Base-by-base conservation (phyloP, 352 stramenopile species). In the Pythium scleroteichum region DNA sequence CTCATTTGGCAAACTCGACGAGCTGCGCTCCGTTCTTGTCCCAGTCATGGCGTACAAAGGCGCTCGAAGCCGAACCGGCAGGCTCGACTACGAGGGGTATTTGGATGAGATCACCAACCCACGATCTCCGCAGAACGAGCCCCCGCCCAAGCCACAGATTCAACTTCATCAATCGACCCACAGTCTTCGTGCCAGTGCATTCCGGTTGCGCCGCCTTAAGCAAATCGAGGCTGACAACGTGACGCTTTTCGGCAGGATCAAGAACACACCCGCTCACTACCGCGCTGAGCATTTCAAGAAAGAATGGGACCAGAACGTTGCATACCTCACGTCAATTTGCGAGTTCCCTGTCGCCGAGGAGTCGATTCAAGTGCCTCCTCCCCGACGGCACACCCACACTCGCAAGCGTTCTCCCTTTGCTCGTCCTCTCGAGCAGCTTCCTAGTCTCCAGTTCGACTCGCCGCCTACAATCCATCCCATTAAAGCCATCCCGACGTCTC, bases 301-400 rank as follows among this genome's bases (percentile, higher is more conserved):
- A 45, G 81, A 89, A 22, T 90, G 81, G 79, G 62, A 79, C 19
- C 82, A 88, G 51, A 91, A 88, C 62, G 52, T 86, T 19, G 78
- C 81, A 23, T 93, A 90, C 32, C 60, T 93, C 27, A 72, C 76
- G 19, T 87, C 83, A 9, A 91, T 91, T 46, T 87, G 74, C 47
- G 78, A 82, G 57, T 90, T 86, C 51, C 83, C 76, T 0, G 38
- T 86, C 14, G 47, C 72, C 0, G 52, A 59, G 2, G 68, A 76
- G 12, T 22, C 45, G 2, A 14, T 53, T 3, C 57, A 65, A 58
- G n/a, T 22, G 64, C 38, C 32, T n/a, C 24, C 53, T 4, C 53
- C 51, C 22, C 39, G 32, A 26, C 51, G 24, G 9, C 48, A 61
- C n/a, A 58, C 29, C n/a, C 39, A 47, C 35, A 10, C 27, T 16